A percentile compares a stretch with the other conserved stretches of the same genome.
phyloP scores from a whole-genome alignment of 1,284 basidiomycete species.

The Ceratobasidium papillatum region DNA sequence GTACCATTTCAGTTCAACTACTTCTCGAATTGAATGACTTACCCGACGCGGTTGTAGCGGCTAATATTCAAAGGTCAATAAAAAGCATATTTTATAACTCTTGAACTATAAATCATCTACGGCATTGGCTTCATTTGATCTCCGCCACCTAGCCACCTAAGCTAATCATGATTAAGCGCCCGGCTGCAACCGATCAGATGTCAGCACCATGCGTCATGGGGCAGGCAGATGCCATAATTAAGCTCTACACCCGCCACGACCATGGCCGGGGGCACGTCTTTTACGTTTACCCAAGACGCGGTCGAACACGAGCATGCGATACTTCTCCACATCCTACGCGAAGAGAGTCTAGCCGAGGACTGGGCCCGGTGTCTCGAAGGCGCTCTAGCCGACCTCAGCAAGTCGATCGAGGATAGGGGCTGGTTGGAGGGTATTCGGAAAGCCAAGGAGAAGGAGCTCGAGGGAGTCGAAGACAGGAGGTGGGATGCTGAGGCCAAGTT shows the following conservation, averaged over 20 bases:
- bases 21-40: too few species aligned
- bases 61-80: too few species aligned
- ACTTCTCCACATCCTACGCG: constrained; percentile 18
- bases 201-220: constrained; percentile 15
- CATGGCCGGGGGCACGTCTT: neutral
- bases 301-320: constrained; percentile 28
- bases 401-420: constrained; percentile 22
- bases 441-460: constrained; percentile 2
- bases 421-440: constrained; percentile 27
- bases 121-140: too few species aligned
- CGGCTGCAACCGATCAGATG: neutral
- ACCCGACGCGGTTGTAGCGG: too few species aligned
- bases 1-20: too few species aligned
- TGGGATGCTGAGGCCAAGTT: constrained; percentile 30
- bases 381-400: constrained; percentile 26
- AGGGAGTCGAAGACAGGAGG: neutral
- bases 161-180: neutral
- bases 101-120: too few species aligned
- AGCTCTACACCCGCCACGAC: constrained; percentile 11
- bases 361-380: constrained; percentile 33
- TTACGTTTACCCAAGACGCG: constrained; percentile 31
- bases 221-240: neutral
- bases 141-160: neutral
- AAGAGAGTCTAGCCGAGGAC: constrained; percentile 24
- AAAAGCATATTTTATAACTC: too few species aligned